phyloP scores from a whole-genome alignment of 2,329 filamentous ascomycete species.

The Diatrype stigma region DNA sequence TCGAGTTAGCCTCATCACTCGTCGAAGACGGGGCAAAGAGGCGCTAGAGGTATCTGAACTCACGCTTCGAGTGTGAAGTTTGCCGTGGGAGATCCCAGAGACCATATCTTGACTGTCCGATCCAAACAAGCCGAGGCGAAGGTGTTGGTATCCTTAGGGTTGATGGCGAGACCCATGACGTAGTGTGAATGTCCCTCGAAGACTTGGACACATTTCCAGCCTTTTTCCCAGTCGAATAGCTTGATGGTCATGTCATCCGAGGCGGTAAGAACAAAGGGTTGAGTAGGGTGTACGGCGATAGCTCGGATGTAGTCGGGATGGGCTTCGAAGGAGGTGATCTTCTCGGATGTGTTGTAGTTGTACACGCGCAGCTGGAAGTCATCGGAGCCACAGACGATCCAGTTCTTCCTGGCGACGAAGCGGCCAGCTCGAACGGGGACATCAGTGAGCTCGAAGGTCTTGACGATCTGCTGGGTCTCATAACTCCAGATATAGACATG shows the following conservation, averaged over 20 bases:
- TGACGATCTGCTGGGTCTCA: slow-evolving; percentile 93
- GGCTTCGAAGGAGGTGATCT: slow-evolving; percentile 94
- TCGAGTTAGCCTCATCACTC: neutral
- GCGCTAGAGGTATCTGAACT: neutral
- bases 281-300: slow-evolving; percentile 90
- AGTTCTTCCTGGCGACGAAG: slow-evolving; percentile 97
- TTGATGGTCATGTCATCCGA: slow-evolving; percentile 76
- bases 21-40: slow-evolving; percentile 20
- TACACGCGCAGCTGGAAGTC: slow-evolving; percentile 87
- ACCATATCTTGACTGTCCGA: slow-evolving; percentile 97
- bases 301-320: slow-evolving; percentile 98
- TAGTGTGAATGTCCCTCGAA: slow-evolving; percentile 97
- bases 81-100: slow-evolving; percentile 83
- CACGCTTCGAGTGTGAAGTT: slow-evolving; percentile 91
- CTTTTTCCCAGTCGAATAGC: slow-evolving; percentile 98
- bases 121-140: slow-evolving; percentile 94
- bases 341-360: slow-evolving; percentile 99
- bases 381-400: slow-evolving; percentile 94
- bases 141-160: slow-evolving; percentile 93
- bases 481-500: slow-evolving; percentile 99
- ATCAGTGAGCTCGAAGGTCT: slow-evolving; percentile 98
- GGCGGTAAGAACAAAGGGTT: slow-evolving; percentile 92
- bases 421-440: slow-evolving; percentile 94
- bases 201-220: slow-evolving; percentile 95
- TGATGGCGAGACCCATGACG: slow-evolving; percentile 94